A percentile compares a stretch with the other conserved stretches of the same genome.
Evolutionary conservation across 306 rosid genomes (phyloP).

Genomic region (Cajanus cajan): DNA sequence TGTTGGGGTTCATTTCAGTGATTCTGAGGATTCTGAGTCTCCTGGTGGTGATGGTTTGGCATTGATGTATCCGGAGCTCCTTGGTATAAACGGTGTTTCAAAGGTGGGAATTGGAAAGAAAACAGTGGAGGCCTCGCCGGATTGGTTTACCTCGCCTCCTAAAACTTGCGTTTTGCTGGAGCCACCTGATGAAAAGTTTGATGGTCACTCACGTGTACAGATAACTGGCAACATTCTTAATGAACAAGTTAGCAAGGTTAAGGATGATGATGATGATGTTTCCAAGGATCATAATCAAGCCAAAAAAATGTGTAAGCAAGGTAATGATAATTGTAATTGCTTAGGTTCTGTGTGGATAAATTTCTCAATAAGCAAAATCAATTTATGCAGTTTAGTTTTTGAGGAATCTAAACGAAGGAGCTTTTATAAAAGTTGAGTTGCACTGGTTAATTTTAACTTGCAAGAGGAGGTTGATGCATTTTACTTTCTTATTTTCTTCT

Average conservation of each 20-base stretch:
- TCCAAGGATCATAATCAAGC: constrained; percentile 35
- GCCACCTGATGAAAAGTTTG: constrained; percentile 53
- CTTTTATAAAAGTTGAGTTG: not conserved
- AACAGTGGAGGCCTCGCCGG: constrained; percentile 62
- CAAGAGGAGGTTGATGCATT: not conserved
- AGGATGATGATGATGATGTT: constrained; percentile 28
- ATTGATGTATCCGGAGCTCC: constrained; percentile 66
- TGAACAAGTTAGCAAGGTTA: constrained; percentile 27
- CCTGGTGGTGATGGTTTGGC: constrained; percentile 51
- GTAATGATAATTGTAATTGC: constrained; percentile 34
- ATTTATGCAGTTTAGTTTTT: not conserved
- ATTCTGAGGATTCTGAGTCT: constrained; percentile 47
- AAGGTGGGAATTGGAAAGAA: constrained; percentile 49
- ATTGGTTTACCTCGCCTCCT: constrained; percentile 85
- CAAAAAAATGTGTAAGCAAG: constrained; percentile 41
- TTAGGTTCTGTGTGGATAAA: not conserved
- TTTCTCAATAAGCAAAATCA: not conserved
- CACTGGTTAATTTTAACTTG: not conserved
- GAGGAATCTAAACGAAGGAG: too few species aligned
- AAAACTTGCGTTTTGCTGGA: constrained; percentile 82
- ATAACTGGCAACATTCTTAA: not conserved
- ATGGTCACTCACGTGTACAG: not conserved
- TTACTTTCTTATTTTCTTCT: not conserved
- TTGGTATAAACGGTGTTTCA: constrained; percentile 46
- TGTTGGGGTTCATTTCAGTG: constrained; percentile 52